Conservation (phyloP, 768 basidiomycete genomes). For the Trametes maxima region DNA sequence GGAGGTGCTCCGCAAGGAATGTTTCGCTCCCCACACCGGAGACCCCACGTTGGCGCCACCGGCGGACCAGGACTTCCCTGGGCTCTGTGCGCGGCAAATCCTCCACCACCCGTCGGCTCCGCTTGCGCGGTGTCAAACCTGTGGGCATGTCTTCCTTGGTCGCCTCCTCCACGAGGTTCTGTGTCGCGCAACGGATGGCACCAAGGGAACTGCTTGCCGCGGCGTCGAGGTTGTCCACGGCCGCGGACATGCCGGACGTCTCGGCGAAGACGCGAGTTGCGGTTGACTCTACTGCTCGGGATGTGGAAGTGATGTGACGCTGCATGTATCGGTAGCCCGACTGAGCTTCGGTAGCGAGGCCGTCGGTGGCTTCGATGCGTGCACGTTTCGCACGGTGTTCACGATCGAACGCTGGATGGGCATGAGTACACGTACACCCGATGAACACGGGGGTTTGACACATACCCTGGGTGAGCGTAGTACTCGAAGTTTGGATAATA, state of each 20-base stretch:
- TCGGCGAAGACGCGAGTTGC: slow-evolving; percentile 49
- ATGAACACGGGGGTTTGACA: neutral
- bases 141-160: slow-evolving; percentile 65
- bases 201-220: slow-evolving; percentile 47
- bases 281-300: slow-evolving; percentile 49
- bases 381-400: slow-evolving; percentile 66
- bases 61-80: slow-evolving; percentile 60
- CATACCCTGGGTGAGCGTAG: slow-evolving; percentile 50
- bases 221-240: slow-evolving; percentile 47
- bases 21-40: slow-evolving; percentile 38
- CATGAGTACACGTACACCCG: neutral
- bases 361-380: slow-evolving; percentile 59
- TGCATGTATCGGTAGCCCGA: slow-evolving; percentile 55
- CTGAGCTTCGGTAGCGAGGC: slow-evolving; percentile 51
- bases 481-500: slow-evolving; percentile 46
- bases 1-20: slow-evolving; percentile 42
- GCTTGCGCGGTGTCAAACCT: slow-evolving; percentile 78
- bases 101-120: slow-evolving; percentile 67
- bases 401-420: slow-evolving; percentile 56
- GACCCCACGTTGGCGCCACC: slow-evolving; percentile 45
- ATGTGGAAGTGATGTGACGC: slow-evolving; percentile 51
- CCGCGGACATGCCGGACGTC: slow-evolving; percentile 45
- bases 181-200: slow-evolving; percentile 51
- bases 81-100: slow-evolving; percentile 71
- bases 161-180: slow-evolving; percentile 57